Evolutionary conservation across 2,329 filamentous ascomycete species (phyloP).

Genomic region (Penicillium sp.): DNA sequence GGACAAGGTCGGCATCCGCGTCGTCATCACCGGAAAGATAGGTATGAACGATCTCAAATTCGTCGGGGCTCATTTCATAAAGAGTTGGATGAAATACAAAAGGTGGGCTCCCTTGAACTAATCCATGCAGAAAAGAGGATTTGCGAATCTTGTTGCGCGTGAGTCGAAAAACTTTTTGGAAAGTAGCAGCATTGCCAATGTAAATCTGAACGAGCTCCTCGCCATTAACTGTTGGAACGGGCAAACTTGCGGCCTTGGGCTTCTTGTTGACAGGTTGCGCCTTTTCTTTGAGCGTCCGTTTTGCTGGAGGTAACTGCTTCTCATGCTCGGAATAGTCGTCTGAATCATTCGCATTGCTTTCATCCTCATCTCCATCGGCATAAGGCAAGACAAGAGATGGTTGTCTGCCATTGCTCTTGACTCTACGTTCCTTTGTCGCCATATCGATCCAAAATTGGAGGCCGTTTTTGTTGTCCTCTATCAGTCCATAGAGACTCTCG

Average conservation of each 20-base stretch:
- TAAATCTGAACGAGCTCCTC: constrained; percentile 2
- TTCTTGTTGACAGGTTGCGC: neutral
- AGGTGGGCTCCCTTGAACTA: neutral
- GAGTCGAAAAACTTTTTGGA: constrained; percentile 6
- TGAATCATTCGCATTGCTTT: neutral
- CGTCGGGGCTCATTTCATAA: neutral
- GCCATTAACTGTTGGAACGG: neutral
- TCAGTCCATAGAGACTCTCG: neutral
- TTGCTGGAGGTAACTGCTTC: neutral
- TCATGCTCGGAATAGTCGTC: neutral
- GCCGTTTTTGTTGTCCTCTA: neutral
- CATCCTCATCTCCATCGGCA: neutral
- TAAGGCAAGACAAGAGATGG: constrained; percentile 2
- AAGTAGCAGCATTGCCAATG: neutral
- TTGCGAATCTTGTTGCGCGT: neutral
- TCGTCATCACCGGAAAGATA: neutral
- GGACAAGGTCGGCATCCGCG: neutral
- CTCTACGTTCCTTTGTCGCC: constrained; percentile 1
- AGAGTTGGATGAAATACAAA: constrained; percentile 5
- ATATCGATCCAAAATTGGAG: constrained; percentile 9
- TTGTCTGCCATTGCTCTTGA: neutral
- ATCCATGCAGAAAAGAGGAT: constrained; percentile 2
- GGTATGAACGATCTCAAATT: neutral
- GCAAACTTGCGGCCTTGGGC: neutral
- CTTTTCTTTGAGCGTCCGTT: neutral